Evolutionary conservation across 345 rosid genomes (phyloP).

Genomic region (Abelmoschus esculentus): DNA sequence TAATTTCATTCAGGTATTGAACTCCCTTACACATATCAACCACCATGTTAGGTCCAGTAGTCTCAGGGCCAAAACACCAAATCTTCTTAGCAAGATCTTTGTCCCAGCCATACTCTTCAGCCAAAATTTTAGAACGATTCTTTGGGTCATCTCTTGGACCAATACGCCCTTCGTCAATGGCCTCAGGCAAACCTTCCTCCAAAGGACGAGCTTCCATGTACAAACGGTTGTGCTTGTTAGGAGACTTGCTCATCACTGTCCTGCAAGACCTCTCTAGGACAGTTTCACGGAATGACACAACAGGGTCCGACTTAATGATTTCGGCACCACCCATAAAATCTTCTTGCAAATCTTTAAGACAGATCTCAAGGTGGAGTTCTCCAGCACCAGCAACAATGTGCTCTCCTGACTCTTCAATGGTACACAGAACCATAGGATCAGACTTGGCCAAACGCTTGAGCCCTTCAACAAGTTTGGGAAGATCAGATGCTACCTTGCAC

Average conservation of each 20-base stretch:
- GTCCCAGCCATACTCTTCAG: conserved; percentile 55
- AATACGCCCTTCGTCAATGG: conserved; percentile 44
- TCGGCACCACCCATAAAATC: conserved; percentile 65
- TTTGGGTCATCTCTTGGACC: conserved; percentile 55
- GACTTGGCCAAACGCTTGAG: conserved; percentile 68
- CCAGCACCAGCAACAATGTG: conserved; percentile 55
- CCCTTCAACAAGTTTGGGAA: conserved; percentile 79
- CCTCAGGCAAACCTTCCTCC: conserved; percentile 49
- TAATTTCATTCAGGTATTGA: conserved; percentile 49
- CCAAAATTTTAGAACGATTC: conserved; percentile 33
- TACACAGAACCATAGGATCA: conserved; percentile 70
- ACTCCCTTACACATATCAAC: conserved; percentile 55
- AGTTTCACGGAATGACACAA: conserved; percentile 56
- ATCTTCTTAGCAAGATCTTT: conserved; percentile 50
- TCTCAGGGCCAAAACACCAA: conserved; percentile 57
- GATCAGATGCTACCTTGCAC: conserved; percentile 59
- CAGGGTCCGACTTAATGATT: conserved; percentile 45
- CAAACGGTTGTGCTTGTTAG: conserved; percentile 55
- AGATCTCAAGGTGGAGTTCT: conserved; percentile 46
- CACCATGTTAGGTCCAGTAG: conserved; percentile 52
- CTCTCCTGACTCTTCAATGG: conserved; percentile 64
- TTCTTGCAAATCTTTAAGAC: conserved; percentile 44
- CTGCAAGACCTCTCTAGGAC: conserved; percentile 49
- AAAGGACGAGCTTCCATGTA: conserved; percentile 50
- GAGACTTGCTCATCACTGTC: conserved; percentile 45